phyloP scores from a whole-genome alignment of 2,329 filamentous ascomycete species.

The Alternaria rosae region DNA sequence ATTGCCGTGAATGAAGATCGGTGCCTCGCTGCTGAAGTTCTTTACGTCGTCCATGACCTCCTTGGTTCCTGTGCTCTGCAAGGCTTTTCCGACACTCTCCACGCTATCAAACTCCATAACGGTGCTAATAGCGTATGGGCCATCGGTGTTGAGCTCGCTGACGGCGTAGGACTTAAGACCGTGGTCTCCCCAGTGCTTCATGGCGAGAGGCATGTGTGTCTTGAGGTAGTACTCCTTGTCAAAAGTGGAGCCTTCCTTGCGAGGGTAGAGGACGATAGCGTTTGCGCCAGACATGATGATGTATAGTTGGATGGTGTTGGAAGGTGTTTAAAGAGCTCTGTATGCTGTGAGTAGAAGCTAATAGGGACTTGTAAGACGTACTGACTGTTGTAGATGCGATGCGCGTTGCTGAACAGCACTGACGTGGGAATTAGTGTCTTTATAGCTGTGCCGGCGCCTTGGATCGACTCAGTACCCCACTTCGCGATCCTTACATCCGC shows the following conservation, averaged over 20 bases:
- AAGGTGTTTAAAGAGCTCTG: background rate
- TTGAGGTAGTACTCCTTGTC: constrained; percentile 59
- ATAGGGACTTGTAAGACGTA: background rate
- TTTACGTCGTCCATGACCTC: constrained; percentile 49
- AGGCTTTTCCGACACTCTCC: constrained; percentile 33
- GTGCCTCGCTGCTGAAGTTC: constrained; percentile 48
- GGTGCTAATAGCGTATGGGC: constrained; percentile 28
- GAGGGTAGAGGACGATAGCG: constrained; percentile 52
- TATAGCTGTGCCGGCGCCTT: constrained; percentile 8
- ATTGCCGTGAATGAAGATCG: constrained; percentile 35
- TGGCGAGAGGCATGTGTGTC: constrained; percentile 57
- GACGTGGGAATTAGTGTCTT: constrained; percentile 8
- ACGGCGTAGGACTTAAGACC: constrained; percentile 49
- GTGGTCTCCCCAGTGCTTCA: constrained; percentile 48
- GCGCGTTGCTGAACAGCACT: background rate
- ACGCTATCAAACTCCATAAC: constrained; percentile 35
- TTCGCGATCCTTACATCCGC: constrained; percentile 20
- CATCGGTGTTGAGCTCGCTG: constrained; percentile 27
- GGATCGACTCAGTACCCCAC: constrained; percentile 21
- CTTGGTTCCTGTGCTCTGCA: constrained; percentile 27
- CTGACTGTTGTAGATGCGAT: background rate
- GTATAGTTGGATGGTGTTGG: background rate
- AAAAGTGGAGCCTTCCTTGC: constrained; percentile 52
- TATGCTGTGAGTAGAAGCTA: background rate
- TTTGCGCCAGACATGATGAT: constrained; percentile 27